Evolutionary conservation across 225 moss, liverwort and hornwort genomes (phyloP).

Genomic region (Rhytidiadelphus loreus): DNA sequence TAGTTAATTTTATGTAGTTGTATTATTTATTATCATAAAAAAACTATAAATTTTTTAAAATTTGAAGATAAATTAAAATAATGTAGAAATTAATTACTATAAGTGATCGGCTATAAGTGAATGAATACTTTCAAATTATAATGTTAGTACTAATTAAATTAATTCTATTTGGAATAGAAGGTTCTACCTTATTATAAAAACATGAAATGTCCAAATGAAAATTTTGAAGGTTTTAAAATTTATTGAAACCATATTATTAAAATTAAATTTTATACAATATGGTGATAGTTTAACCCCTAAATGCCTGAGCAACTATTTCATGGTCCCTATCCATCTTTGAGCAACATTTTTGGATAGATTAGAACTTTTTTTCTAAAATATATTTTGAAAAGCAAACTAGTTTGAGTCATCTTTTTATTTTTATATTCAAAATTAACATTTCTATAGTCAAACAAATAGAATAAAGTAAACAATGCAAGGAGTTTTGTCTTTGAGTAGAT

Average conservation of each 20-base stretch:
- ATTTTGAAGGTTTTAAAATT: neutral
- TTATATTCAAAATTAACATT: too few species aligned
- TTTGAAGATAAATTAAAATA: neutral
- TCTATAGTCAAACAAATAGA: neutral
- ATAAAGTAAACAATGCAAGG: neutral
- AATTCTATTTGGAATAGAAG: neutral
- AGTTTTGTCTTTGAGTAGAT: neutral
- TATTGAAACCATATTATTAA: too few species aligned
- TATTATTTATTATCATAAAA: too few species aligned
- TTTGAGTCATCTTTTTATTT: accelerated
- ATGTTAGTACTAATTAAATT: neutral
- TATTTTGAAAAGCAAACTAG: neutral
- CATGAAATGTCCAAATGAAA: neutral
- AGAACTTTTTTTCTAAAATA: neutral
- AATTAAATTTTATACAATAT: neutral
- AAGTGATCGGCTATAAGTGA: neutral
- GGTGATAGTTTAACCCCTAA: neutral
- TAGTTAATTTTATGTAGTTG: neutral
- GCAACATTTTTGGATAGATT: accelerated
- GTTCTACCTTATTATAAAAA: neutral
- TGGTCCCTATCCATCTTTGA: accelerated
- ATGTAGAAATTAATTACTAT: neutral
- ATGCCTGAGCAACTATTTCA: neutral
- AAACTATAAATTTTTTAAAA: neutral
- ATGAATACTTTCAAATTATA: neutral